Conservation (phyloP, 208 protist species). For the Acanthamoeba rhysodes region DNA sequence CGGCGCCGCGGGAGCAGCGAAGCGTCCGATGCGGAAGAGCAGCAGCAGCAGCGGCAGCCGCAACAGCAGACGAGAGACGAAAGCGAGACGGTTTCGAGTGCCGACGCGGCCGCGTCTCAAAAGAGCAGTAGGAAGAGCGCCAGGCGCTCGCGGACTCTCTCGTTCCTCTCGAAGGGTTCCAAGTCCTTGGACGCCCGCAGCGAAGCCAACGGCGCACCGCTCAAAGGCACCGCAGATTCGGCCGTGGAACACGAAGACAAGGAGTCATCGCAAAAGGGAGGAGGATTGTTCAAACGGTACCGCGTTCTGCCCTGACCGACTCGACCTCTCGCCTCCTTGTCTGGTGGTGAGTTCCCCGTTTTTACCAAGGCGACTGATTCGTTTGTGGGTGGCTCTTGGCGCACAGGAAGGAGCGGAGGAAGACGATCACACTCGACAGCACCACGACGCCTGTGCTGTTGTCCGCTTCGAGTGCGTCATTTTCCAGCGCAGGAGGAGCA, state of each 20-base stretch:
- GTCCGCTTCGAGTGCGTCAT: too few species aligned
- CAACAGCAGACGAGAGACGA: not conserved
- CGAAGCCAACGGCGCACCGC: not conserved
- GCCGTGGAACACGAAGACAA: not conserved
- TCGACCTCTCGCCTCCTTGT: too few species aligned
- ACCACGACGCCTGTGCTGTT: not conserved
- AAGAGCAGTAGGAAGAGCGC: not conserved
- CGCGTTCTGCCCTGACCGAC: not conserved
- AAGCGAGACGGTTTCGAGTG: not conserved
- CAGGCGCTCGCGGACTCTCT: not conserved
- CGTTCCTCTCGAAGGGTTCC: conserved; percentile 8
- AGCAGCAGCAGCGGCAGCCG: not conserved
- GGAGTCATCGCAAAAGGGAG: not conserved
- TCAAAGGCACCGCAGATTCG: not conserved
- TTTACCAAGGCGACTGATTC: too few species aligned
- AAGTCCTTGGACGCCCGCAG: not conserved
- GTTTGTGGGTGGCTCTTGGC: not conserved
- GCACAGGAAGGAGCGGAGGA: not conserved
- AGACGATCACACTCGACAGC: not conserved
- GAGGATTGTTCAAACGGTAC: not conserved
- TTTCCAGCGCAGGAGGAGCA: not conserved
- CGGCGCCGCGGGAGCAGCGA: not conserved
- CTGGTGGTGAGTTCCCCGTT: not conserved
- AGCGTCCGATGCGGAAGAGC: too few species aligned
- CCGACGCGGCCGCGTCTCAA: not conserved